A percentile compares a stretch with the other conserved stretches of the same genome.
Evolutionary conservation across 148 eudicot genomes (phyloP).

Genomic region (Nyssa sinensis): DNA sequence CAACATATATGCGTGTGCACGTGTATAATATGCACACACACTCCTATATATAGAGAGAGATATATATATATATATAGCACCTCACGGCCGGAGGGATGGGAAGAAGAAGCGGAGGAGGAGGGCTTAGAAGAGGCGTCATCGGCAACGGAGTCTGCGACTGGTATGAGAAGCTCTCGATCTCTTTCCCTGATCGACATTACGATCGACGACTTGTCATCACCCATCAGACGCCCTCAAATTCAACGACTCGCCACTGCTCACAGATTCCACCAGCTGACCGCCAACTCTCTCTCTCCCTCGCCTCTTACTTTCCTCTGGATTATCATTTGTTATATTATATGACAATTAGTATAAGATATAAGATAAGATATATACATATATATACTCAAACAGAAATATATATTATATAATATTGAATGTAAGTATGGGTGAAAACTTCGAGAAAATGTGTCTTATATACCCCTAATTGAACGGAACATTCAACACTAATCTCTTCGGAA

Average conservation of each 20-base stretch:
- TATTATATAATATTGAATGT: too few relatives aligned
- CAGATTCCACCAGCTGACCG: not conserved
- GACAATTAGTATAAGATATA: too few relatives aligned
- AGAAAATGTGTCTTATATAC: not conserved
- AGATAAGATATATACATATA: not conserved
- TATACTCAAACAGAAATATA: too few relatives aligned
- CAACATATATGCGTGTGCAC: too few relatives aligned
- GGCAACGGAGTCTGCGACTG: constrained; percentile 50
- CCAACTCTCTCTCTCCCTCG: not conserved
- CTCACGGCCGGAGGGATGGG: constrained; percentile 82
- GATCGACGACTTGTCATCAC: constrained; percentile 50
- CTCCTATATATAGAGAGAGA: constrained; percentile 15
- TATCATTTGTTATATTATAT: not conserved
- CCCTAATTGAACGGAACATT: not conserved
- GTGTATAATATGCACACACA: constrained; percentile 3
- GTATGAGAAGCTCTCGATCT: constrained; percentile 91
- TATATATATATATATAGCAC: constrained; percentile 22
- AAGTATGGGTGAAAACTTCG: not conserved
- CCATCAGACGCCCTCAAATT: constrained; percentile 29
- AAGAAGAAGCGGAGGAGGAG: constrained; percentile 52
- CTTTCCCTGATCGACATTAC: constrained; percentile 50
- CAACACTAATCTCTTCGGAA: not conserved
- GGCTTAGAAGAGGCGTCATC: constrained; percentile 56
- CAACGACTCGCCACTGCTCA: not conserved
- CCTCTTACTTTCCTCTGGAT: not conserved